These are phyloP conservation scores for Plantago lanceolata DNA, from an alignment of 305 asterid genomes.

Conservation along the genomic window DNA sequence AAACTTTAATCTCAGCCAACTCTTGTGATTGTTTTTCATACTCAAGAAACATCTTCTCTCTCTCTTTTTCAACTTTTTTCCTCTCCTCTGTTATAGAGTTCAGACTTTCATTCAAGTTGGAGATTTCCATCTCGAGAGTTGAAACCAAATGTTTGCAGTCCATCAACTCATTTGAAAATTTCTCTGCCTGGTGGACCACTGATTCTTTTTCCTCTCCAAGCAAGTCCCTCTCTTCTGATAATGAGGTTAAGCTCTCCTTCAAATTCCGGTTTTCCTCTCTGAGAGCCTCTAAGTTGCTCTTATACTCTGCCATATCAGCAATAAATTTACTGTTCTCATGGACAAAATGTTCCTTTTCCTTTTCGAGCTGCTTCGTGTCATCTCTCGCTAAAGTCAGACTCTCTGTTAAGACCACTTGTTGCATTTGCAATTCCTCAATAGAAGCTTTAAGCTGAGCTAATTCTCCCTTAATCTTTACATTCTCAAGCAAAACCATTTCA, in stretches of 20 bases:
- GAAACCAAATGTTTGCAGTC: conserved; percentile 41
- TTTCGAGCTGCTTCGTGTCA: conserved; percentile 47
- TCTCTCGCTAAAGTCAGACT: conserved; percentile 39
- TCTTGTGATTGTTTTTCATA: conserved; percentile 48
- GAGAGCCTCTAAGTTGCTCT: conserved; percentile 47
- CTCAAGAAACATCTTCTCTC: conserved; percentile 32
- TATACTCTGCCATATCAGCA: conserved; percentile 44
- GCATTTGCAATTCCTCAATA: conserved; percentile 43
- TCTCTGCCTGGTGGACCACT: conserved; percentile 38
- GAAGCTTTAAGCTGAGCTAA: conserved; percentile 46
- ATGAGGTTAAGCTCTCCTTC: conserved; percentile 35
- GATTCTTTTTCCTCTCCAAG: conserved; percentile 49
- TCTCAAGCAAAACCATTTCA: conserved; percentile 41
- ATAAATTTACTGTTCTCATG: conserved; percentile 49
- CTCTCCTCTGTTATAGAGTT: conserved; percentile 43
- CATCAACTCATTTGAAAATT: conserved; percentile 44
- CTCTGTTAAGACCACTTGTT: conserved; percentile 32
- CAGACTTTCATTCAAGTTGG: conserved; percentile 36
- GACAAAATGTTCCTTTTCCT: conserved; percentile 47
- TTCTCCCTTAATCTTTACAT: conserved; percentile 48
- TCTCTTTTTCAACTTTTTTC: conserved; percentile 56
- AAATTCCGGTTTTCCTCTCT: conserved; percentile 44
- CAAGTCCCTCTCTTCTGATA: conserved; percentile 47
- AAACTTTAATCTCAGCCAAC: conserved; percentile 37
- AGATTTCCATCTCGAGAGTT: conserved; percentile 55